Base-by-base conservation (phyloP, 768 basidiomycete genomes). In the Agrocybe praecox region DNA sequence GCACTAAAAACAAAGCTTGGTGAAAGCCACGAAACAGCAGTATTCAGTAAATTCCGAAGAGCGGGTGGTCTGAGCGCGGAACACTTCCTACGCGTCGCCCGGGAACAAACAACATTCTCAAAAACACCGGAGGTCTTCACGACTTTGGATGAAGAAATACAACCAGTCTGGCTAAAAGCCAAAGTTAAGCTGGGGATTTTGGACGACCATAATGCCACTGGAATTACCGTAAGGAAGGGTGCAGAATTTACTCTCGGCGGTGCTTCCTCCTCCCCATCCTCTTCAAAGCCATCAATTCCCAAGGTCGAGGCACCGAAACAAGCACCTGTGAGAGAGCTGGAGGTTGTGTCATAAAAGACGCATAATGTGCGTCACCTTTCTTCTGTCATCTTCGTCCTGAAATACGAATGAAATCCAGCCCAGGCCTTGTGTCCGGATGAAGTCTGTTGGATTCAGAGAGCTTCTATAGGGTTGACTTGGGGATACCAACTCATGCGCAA, bases 71-170 rank as follows among this genome's bases (percentile, higher is more conserved):
- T 82, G 15, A 78, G 79, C 18, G 67, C 79, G 0, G 70, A 72
- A 42, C 76, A 77, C 49, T 77, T 80, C 63, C 72, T 83, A 46
- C 67, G 74, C 48, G 60, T 80, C 21, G 69, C 78, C 14, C 70
- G 76, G 12, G 69, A 71, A 48, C 65, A 67, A 42, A 62, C 63
- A 23, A 61, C 19, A 64, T 65, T 9, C 36, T 34, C 24, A 49
- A 52, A 22, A 56, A 64, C 46, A 17, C 58, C 62, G n/a, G 23
- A 29, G 24, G 33, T 42, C 29, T 46, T 24, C 40, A 50, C 36
- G 24, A n/a, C 11, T 22, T 49, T 23, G 15, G n/a, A 33, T 34
- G 51, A 1, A 6, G 19, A 52, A 22, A 52, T 18, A 23, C 51
- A 44, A 17, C 57, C 62, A 3, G 19, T 49, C 15, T 63, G 62